Percentiles rank a stretch among this genome's conserved stretches.
phyloP scores from a whole-genome alignment of 2,329 filamentous ascomycete species.

The Fusarium sp. region DNA sequence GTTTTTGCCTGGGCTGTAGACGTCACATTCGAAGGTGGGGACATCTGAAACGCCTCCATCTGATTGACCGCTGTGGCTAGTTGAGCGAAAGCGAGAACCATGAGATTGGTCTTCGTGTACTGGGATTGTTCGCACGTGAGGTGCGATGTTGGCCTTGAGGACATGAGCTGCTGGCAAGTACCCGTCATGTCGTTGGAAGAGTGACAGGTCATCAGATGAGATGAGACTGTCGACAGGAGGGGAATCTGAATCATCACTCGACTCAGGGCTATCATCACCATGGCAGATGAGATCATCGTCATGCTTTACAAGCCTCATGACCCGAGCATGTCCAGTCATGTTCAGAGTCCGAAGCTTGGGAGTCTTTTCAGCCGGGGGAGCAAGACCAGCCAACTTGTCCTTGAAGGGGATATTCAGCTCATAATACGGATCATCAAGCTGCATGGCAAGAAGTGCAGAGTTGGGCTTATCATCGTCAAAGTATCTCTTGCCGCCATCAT shows the following conservation, averaged over 20 bases:
- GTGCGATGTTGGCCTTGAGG: background rate
- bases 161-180: background rate
- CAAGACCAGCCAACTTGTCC: background rate
- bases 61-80: background rate
- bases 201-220: background rate
- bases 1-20: background rate
- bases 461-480: background rate
- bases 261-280: background rate
- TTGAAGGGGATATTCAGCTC: background rate
- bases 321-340: background rate
- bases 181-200: background rate
- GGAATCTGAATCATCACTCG: background rate
- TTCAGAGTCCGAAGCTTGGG: background rate
- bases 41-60: background rate
- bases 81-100: background rate
- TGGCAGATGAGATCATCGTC: background rate
- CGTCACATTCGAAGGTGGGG: background rate
- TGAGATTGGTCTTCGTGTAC: background rate
- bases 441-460: background rate
- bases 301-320: background rate
- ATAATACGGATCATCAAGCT: background rate
- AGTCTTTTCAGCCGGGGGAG: too few species aligned
- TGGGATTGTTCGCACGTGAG: background rate
- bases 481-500: background rate
- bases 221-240: background rate